Conservation (phyloP, 352 stramenopile species). For the Saprolegnia diclina region DNA sequence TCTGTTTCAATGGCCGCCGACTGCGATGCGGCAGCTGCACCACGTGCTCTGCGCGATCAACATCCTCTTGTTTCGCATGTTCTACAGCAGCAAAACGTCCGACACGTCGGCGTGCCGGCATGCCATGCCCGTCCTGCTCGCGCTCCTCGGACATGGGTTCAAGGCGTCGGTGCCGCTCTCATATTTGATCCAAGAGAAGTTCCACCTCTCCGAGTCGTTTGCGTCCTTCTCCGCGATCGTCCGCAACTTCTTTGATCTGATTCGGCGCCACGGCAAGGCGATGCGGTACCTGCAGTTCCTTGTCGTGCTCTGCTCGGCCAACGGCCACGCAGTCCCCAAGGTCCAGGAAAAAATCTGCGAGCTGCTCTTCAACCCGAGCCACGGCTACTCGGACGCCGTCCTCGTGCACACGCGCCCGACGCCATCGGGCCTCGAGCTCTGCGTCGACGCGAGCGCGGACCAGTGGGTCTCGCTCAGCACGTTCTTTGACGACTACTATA, state of each 20-base stretch:
- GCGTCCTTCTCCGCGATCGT: conserved; percentile 57
- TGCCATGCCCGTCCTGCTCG: conserved; percentile 57
- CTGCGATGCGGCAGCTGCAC: conserved; percentile 46
- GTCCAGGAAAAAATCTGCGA: conserved; percentile 73
- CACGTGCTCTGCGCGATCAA: conserved; percentile 55
- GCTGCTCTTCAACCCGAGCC: conserved; percentile 51
- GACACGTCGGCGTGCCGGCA: conserved; percentile 53
- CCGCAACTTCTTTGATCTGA: conserved; percentile 69
- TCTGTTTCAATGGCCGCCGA: background rate
- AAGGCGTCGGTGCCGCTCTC: conserved; percentile 62
- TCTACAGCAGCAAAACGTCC: conserved; percentile 40
- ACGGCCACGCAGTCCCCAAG: conserved; percentile 56
- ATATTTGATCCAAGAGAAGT: conserved; percentile 62
- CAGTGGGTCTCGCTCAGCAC: conserved; percentile 44
- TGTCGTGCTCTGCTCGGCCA: conserved; percentile 57
- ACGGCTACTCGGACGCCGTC: conserved; percentile 53
- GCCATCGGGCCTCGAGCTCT: conserved; percentile 47
- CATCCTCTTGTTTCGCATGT: conserved; percentile 56
- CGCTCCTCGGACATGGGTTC: conserved; percentile 68
- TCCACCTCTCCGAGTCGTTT: conserved; percentile 70
- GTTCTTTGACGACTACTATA: conserved; percentile 67
- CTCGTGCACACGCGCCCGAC: conserved; percentile 51
- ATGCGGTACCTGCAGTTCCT: conserved; percentile 77
- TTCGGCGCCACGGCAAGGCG: conserved; percentile 53
- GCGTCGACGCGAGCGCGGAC: conserved; percentile 28